Conservation (phyloP, 495 filamentous ascomycete genomes). For the Penicillium crystallinum region DNA sequence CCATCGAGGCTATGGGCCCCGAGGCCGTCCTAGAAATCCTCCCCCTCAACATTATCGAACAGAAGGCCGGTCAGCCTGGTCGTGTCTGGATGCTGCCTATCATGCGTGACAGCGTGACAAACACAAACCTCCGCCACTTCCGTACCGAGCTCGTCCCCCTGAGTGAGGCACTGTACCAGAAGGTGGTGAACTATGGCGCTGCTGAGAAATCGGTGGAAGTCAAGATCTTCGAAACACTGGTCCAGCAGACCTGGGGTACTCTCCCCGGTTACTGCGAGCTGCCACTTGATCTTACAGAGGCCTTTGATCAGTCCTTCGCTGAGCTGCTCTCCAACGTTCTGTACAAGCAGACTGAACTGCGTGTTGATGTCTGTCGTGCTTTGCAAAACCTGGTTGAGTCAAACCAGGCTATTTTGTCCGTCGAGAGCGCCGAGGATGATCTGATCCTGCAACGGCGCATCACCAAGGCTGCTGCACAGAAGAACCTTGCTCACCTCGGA, state of each 20-base stretch:
- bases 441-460: conserved; percentile 66
- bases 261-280: conserved; percentile 95
- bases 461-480: conserved; percentile 64
- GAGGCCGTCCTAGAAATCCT: conserved; percentile 72
- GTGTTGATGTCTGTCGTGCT: conserved; percentile 78
- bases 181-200: conserved; percentile 69
- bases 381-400: conserved; percentile 86
- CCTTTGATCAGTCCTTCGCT: conserved; percentile 85
- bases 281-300: conserved; percentile 68
- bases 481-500: conserved; percentile 74
- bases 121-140: conserved; percentile 83
- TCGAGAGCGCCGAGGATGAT: conserved; percentile 59
- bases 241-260: conserved; percentile 91
- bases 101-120: conserved; percentile 75
- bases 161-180: conserved; percentile 85
- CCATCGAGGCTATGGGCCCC: conserved; percentile 83
- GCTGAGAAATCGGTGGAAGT: conserved; percentile 85
- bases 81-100: conserved; percentile 93
- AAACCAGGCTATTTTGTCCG: conserved; percentile 67
- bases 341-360: conserved; percentile 84
- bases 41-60: conserved; percentile 76
- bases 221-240: conserved; percentile 95
- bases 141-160: conserved; percentile 77
- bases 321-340: conserved; percentile 86
- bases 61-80: conserved; percentile 69